Evolutionary conservation across 2,329 filamentous ascomycete species (phyloP).

Genomic region (Lanzia echinophila): DNA sequence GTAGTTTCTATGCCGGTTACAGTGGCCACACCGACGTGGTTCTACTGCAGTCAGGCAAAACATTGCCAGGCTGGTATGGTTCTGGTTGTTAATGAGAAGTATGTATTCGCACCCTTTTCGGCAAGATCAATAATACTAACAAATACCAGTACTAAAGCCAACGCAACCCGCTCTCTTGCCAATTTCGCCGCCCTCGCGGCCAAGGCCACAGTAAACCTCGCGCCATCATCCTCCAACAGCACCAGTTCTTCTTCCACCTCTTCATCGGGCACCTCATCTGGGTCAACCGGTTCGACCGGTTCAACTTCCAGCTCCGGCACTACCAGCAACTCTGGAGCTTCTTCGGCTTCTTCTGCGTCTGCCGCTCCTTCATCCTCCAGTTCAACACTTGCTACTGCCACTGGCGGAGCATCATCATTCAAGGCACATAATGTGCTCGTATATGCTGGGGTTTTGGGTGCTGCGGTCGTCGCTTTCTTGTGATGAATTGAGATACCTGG

Average conservation of each 20-base stretch:
- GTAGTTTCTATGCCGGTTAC: slow-evolving; percentile 68
- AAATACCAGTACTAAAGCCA: slow-evolving; percentile 33
- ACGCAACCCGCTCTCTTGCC: slow-evolving; percentile 45
- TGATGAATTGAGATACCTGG: background rate
- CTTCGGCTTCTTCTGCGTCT: background rate
- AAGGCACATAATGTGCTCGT: background rate
- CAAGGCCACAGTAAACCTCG: slow-evolving; percentile 35
- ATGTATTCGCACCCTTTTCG: slow-evolving; percentile 29
- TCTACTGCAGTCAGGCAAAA: slow-evolving; percentile 67
- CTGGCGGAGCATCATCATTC: background rate
- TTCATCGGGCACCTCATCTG: background rate
- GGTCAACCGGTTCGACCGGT: background rate
- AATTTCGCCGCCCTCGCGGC: slow-evolving; percentile 33
- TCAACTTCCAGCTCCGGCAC: background rate
- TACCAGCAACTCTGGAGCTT: background rate
- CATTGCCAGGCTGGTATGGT: slow-evolving; percentile 56
- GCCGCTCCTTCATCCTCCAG: background rate
- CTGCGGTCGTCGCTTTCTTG: background rate
- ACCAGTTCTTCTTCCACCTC: slow-evolving; percentile 2
- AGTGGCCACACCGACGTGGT: slow-evolving; percentile 65
- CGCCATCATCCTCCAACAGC: slow-evolving; percentile 24
- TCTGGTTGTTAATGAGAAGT: slow-evolving; percentile 45
- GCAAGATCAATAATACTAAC: slow-evolving; percentile 5
- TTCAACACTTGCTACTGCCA: slow-evolving; percentile 1
- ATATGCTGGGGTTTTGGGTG: background rate